phyloP scores from a whole-genome alignment of 805 yeast genomes.

The Blastobotrys attinorum region DNA sequence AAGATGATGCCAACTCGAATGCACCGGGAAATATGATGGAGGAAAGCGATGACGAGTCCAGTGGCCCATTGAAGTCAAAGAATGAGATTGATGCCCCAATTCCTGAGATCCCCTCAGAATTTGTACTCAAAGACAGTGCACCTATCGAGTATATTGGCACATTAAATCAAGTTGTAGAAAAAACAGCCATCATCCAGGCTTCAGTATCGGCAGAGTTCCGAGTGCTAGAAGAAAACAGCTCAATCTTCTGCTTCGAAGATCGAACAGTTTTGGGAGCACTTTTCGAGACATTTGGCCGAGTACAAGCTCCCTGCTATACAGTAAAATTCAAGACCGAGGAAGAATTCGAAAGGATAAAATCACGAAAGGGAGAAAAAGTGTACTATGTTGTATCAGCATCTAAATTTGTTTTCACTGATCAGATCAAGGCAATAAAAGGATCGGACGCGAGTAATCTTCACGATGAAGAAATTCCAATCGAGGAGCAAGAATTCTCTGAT shows the following conservation, averaged over 20 bases:
- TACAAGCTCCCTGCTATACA: conserved; percentile 73
- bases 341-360: conserved; percentile 40
- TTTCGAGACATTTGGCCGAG: conserved; percentile 84
- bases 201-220: conserved; percentile 73
- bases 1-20: no score
- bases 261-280: conserved; percentile 64
- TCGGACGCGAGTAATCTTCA: conserved; percentile 92
- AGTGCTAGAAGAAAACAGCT: conserved; percentile 56
- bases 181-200: conserved; percentile 65
- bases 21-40: conserved; percentile 17
- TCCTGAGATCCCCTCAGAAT: conserved; percentile 59
- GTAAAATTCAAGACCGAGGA: conserved; percentile 54
- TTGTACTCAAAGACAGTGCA: conserved; percentile 47
- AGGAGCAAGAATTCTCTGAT: conserved; percentile 91
- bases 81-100: conserved; percentile 74
- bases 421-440: conserved; percentile 65
- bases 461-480: conserved; percentile 90
- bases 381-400: conserved; percentile 77
- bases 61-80: conserved; percentile 67
- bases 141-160: conserved; percentile 68
- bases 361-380: conserved; percentile 47
- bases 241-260: conserved; percentile 71
- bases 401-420: conserved; percentile 67
- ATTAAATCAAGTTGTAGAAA: conserved; percentile 61
- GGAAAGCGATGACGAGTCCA: conserved; percentile 18